These are phyloP conservation scores for Lavandula angustifolia DNA, from an alignment of 257 asterid genomes.

Conservation along the genomic window DNA sequence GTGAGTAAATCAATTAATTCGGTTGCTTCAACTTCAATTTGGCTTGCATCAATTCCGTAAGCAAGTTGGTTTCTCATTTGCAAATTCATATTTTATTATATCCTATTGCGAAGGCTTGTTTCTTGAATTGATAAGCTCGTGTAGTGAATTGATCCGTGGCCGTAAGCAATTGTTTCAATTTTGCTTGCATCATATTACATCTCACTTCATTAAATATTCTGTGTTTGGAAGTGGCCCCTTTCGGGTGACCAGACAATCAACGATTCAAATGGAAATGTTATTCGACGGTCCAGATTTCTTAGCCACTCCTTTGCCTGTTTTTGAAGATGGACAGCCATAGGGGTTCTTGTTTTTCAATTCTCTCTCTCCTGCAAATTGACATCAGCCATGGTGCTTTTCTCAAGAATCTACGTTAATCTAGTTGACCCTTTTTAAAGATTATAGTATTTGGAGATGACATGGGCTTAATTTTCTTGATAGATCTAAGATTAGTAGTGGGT, in stretches of 20 bases:
- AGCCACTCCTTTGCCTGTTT: not conserved
- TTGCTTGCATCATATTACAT: slow-evolving; percentile 20
- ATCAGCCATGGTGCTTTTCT: slow-evolving; percentile 43
- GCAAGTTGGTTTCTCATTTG: no score
- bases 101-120: no score
- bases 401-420: slow-evolving; percentile 28
- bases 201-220: slow-evolving; percentile 31
- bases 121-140: no score
- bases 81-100: no score
- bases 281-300: slow-evolving; percentile 46
- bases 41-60: no score
- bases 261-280: slow-evolving; percentile 23
- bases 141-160: no score
- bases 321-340: slow-evolving; percentile 18
- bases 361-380: slow-evolving; percentile 25
- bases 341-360: not conserved
- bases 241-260: slow-evolving; percentile 22
- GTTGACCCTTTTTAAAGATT: slow-evolving; percentile 25
- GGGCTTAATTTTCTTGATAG: not conserved
- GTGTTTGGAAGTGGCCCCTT: slow-evolving; percentile 22
- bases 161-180: no score
- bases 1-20: no score
- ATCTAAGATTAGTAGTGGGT: slow-evolving; percentile 23
- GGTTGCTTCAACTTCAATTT: no score
- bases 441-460: slow-evolving; percentile 24